Evolutionary conservation across 2,329 filamentous ascomycete species (phyloP), one percentile per base, ranked within the genome.

Genomic region (Fusarium piperis): DNA sequence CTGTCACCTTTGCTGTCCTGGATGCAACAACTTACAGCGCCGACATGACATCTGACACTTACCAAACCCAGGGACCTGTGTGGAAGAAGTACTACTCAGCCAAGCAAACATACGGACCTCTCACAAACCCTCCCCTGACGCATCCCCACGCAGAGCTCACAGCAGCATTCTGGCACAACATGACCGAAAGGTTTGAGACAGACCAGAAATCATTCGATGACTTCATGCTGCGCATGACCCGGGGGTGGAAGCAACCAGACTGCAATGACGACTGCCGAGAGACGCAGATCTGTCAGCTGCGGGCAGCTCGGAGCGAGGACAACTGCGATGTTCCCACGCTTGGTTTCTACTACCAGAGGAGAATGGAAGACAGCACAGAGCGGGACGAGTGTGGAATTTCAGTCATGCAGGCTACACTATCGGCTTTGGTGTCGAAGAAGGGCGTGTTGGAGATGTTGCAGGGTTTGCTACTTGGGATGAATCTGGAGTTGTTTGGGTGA

Each of bases 1-100:
- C 88, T 0, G 83, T 83, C 10, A 89, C 87, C 1, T 90, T 86
- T 71, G 86, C 80, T 46, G 81, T 90, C 10, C 78, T 89, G 1
- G 88, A 90, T 62, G 80, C 81, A 33, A 86, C 83, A 5, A 85
- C 85, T 1, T 90, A 90, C 78, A 84, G 85, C 23, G 86, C 88
- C 62, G 84, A 89, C 74, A 85, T 88, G 79, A 81, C 76, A 44
- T 78, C 83, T 38, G 77, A 84, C 0, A 74, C 78, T 10, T 88
- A 84, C 72, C 82, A 85, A 65, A 79, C 78, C 1, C 72, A 77
- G 3, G 82, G 83, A 0, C 88, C 88, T 3, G 76, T 80, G n/a
- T 90, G 87, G 87, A 80, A 78, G 8, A 84, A 85, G 58, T 86
- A 87, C 76, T 90, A 90, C 78, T 88, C 86, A 3, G 88, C 86